Evolutionary conservation across 148 eudicot genomes (phyloP).

Genomic region (Selenicereus undatus): DNA sequence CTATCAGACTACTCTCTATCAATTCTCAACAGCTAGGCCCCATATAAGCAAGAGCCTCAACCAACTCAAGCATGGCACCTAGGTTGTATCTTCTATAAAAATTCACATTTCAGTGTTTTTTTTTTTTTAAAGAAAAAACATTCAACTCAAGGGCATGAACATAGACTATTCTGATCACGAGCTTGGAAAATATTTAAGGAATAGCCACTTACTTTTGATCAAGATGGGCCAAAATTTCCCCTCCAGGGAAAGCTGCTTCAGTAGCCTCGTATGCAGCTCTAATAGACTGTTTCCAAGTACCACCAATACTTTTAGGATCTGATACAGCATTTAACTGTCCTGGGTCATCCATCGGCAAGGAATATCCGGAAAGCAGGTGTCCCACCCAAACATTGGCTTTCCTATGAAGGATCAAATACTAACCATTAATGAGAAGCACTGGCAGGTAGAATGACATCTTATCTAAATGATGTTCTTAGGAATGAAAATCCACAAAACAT

Average conservation of each 20-base stretch:
- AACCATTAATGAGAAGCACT: constrained; percentile 9
- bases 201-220: constrained; percentile 52
- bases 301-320: constrained; percentile 49
- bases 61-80: too few species aligned
- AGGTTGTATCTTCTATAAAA: too few species aligned
- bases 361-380: constrained; percentile 85
- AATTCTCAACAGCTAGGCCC: too few species aligned
- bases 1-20: too few species aligned
- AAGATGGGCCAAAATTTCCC: constrained; percentile 63
- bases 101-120: too few species aligned
- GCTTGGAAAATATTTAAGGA: background rate
- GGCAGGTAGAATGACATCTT: too few species aligned
- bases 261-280: constrained; percentile 59
- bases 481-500: background rate
- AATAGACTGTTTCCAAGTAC: constrained; percentile 84
- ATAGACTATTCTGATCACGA: background rate
- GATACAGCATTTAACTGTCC: constrained; percentile 40
- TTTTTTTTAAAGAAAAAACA: too few species aligned
- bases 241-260: constrained; percentile 53
- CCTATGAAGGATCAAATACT: constrained; percentile 30
- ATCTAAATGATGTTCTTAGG: background rate
- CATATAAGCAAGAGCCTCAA: too few species aligned
- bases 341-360: constrained; percentile 91
- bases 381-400: constrained; percentile 83
- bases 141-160: too few species aligned